Evolutionary conservation across 805 yeast species (phyloP).

Genomic region (Tetrapisispora nanseiensis): DNA sequence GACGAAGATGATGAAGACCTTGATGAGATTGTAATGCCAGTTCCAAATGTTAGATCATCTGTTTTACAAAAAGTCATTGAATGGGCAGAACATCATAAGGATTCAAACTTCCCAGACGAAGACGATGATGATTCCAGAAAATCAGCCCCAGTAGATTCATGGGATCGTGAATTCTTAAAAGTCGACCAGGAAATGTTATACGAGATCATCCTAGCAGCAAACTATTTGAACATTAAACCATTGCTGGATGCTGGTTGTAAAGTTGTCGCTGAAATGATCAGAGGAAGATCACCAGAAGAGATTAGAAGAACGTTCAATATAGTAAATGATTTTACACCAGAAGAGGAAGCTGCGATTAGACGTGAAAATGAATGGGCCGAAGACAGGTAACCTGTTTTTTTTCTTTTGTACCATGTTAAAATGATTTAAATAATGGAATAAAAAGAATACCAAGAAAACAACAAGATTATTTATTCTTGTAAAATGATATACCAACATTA

Average conservation of each 20-base stretch:
- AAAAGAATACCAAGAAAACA: not conserved
- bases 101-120: slow-evolving; percentile 64
- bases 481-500: too few relatives aligned
- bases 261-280: slow-evolving; percentile 75
- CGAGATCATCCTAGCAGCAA: slow-evolving; percentile 74
- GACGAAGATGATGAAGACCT: slow-evolving; percentile 38
- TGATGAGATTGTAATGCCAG: slow-evolving; percentile 71
- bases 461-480: too few relatives aligned
- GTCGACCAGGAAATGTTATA: slow-evolving; percentile 89
- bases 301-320: slow-evolving; percentile 72
- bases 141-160: slow-evolving; percentile 85
- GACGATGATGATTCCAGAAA: slow-evolving; percentile 78
- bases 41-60: slow-evolving; percentile 80
- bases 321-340: slow-evolving; percentile 75
- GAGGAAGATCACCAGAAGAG: slow-evolving; percentile 72
- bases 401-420: too few relatives aligned
- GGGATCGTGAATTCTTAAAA: slow-evolving; percentile 90
- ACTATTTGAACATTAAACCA: slow-evolving; percentile 66
- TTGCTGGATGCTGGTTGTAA: slow-evolving; percentile 71
- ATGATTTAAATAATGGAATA: not conserved
- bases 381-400: slow-evolving; percentile 43
- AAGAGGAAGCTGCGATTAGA: slow-evolving; percentile 79
- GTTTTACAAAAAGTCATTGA: slow-evolving; percentile 86
- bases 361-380: slow-evolving; percentile 90
- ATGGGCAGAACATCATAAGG: slow-evolving; percentile 93